Base-by-base conservation (phyloP, 106 monocot species). In the Cymbidium sinense region DNA sequence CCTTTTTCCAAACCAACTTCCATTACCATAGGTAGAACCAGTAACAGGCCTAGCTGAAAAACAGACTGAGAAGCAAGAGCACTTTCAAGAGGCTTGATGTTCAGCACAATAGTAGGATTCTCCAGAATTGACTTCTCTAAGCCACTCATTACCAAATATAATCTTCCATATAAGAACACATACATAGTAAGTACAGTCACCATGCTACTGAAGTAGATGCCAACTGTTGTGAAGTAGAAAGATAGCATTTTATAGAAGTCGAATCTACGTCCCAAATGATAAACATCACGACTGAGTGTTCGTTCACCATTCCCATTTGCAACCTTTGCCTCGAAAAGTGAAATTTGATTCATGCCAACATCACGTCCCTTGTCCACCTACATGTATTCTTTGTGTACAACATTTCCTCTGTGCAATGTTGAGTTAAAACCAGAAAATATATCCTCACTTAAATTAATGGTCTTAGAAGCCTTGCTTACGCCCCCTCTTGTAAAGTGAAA, bases 291-390 rank as follows among this genome's bases (percentile, higher is more conserved):
- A 75, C 92, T 90, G 1, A 98, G 77, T 74, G 94, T 92, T 80
- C 94, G 98, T 61, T 98, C 98, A 41, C 92, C 98, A 88, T 98
- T 98, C 34, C 98, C 98, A 87, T n/a, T n/a, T n/a, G n/a, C n/a
- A n/a, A n/a, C n/a, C n/a, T n/a, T n/a, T n/a, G n/a, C n/a, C n/a
- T n/a, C n/a, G n/a, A n/a, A n/a, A n/a, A n/a, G n/a, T n/a, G n/a
- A n/a, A n/a, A n/a, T n/a, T n/a, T n/a, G n/a, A n/a, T n/a, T n/a
- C n/a, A n/a, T n/a, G n/a, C n/a, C n/a, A n/a, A n/a, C n/a, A n/a
- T n/a, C n/a, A n/a, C n/a, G n/a, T n/a, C n/a, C n/a, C n/a, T n/a
- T n/a, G n/a, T n/a, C n/a, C n/a, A n/a, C n/a, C n/a, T n/a, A n/a
- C n/a, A n/a, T n/a, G n/a, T n/a, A n/a, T n/a, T n/a, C n/a, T n/a